Evolutionary conservation across 139 green algal species (phyloP), one percentile per base, ranked within the genome.

Genomic region (Penium margaritaceum): DNA sequence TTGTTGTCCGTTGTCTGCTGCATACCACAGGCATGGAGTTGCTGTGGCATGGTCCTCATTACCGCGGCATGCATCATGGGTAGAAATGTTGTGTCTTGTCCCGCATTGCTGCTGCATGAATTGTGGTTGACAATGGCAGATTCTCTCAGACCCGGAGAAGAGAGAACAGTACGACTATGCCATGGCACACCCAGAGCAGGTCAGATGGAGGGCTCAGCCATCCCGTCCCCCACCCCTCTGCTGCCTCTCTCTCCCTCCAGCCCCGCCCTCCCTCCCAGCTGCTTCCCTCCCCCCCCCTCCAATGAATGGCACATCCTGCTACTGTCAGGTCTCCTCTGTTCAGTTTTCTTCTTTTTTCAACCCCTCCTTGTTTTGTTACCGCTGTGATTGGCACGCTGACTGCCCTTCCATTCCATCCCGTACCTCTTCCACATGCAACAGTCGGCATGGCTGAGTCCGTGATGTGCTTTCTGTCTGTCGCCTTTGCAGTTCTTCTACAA

Each of bases 131-230:
- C 32, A 29, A 46, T 69, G 38, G 37, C 68, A 76, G 68, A 78
- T 78, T 71, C 17, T 78, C 19, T 76, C 51, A 12, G 63, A 78
- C 29, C 43, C 27, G 71, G 63, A 78, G 32, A 78, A 62, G 30
- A 62, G 71, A 24, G 71, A 72, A 33, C 63, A 78, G 14, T 78
- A 78, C 33, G 71, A 78, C 71, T 78, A 78, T 55, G 35, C 37
- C 32, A 36, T 78, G n/a, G 71, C 71, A 0, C 71, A 78, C 38
- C 71, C 71, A 71, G 71, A 78, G 53, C 63, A 78, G 38, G 71
- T 78, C 32, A 30, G 33, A 33, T 27, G 51, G 24, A 60, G 15
- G 51, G 51, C 51, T 9, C 19, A 24, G n/a, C n/a, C 21, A 33
- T 30, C 6, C 51, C 51, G 30, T 19, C 17, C 51, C 51, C 41